Percentiles rank a stretch among this genome's conserved stretches.
Conservation (phyloP, 306 rosid genomes). For the Quercus glauca region DNA sequence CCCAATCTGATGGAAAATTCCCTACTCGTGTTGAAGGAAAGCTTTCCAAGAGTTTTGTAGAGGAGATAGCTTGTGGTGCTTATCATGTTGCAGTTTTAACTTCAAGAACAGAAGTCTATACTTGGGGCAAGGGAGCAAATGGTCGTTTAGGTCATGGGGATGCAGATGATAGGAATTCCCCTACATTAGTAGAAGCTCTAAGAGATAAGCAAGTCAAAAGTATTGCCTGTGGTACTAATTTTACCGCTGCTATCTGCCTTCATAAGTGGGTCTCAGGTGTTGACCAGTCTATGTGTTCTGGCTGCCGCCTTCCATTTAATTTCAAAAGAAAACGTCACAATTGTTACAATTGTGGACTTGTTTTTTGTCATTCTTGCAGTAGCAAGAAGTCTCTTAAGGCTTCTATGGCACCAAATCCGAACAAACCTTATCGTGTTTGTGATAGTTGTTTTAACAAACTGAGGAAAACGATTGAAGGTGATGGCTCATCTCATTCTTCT, state of each 20-base stretch:
- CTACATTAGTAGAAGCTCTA: slow-evolving; percentile 83
- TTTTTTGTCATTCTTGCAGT: slow-evolving; percentile 97
- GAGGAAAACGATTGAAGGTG: slow-evolving; percentile 70
- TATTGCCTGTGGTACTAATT: slow-evolving; percentile 91
- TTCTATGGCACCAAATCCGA: slow-evolving; percentile 99
- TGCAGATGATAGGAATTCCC: slow-evolving; percentile 74
- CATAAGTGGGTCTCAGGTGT: slow-evolving; percentile 99
- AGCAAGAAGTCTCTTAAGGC: slow-evolving; percentile 94
- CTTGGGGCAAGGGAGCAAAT: slow-evolving; percentile 99
- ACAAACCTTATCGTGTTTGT: slow-evolving; percentile 97
- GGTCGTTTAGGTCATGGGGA: slow-evolving; percentile 99
- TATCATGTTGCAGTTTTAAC: slow-evolving; percentile 97
- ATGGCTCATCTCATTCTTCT: slow-evolving; percentile 75
- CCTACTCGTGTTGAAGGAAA: slow-evolving; percentile 84
- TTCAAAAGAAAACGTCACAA: slow-evolving; percentile 98
- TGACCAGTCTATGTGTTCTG: slow-evolving; percentile 99
- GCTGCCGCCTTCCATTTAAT: slow-evolving; percentile 91
- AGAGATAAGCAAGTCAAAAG: slow-evolving; percentile 96
- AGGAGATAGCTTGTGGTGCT: slow-evolving; percentile 98
- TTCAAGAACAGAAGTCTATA: slow-evolving; percentile 90
- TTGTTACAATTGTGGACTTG: slow-evolving; percentile 96
- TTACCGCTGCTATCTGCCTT: slow-evolving; percentile 94
- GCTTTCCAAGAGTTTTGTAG: slow-evolving; percentile 81
- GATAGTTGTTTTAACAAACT: slow-evolving; percentile 87
- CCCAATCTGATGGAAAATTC: slow-evolving; percentile 87